These are phyloP conservation scores for Tetrapisispora taiwanensis DNA, from an alignment of 805 yeast genomes.

Conservation along the genomic window DNA sequence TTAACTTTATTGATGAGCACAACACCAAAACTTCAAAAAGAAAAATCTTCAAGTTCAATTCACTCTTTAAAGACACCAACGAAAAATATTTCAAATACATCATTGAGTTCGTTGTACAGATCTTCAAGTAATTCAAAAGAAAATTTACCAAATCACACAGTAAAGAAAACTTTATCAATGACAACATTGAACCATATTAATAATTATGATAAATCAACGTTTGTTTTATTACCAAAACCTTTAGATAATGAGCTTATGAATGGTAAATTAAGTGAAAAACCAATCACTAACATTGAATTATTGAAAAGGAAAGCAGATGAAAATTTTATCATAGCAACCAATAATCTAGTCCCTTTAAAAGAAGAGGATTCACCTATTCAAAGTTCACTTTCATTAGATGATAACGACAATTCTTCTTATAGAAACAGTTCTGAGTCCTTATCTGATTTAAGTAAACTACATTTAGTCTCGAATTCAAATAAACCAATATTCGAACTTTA, in stretches of 20 bases:
- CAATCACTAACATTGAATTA: constrained; percentile 17
- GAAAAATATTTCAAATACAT: constrained; percentile 7
- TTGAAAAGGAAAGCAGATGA: constrained; percentile 1
- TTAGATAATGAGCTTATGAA: constrained; percentile 25
- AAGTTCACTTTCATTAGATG: not conserved
- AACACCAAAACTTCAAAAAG: not conserved
- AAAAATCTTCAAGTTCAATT: constrained; percentile 1
- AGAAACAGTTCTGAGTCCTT: not conserved
- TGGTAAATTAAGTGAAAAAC: constrained; percentile 26
- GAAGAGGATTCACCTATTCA: not conserved
- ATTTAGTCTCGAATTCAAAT: not conserved
- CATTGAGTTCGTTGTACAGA: not conserved
- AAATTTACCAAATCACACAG: constrained; percentile 6
- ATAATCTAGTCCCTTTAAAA: constrained; percentile 7
- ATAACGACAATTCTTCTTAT: not conserved
- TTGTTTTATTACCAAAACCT: constrained; percentile 23
- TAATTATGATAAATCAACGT: constrained; percentile 19
- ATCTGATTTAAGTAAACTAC: not conserved
- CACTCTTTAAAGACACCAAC: constrained; percentile 18
- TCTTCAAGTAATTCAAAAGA: not conserved
- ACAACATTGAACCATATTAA: constrained; percentile 5
- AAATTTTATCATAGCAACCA: constrained; percentile 5
- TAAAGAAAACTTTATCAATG: constrained; percentile 22
- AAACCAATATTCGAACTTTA: constrained; percentile 1
- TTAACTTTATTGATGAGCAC: not conserved